Evolutionary conservation across 768 basidiomycete species (phyloP), one percentile per base, ranked within the genome.

Genomic region (Leccinum variicolor): DNA sequence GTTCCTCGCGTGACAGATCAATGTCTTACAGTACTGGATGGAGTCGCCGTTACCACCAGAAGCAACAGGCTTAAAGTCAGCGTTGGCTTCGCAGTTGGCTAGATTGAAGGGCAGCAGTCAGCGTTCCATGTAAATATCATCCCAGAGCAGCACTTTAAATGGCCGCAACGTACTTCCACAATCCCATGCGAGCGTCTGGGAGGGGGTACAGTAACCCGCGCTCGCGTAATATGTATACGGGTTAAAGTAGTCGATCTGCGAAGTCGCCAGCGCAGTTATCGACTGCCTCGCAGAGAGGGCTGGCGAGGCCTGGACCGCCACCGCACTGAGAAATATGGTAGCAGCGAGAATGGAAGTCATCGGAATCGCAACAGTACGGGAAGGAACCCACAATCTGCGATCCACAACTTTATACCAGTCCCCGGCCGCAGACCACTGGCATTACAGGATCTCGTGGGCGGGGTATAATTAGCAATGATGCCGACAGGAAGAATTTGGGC

Each of bases 211-310:
- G 61, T 81, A 81, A 1, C 74, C 83, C 10, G 82, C 66, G 43
- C 78, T 77, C 0, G 84, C 81, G 62, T 79, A 84, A 56, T 68
- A 72, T 0, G 80, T 77, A 70, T 78, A 85, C 1, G 83, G 75
- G 36, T 63, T 76, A 66, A 77, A 85, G 10, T 64, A 34, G 8
- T 73, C 61, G 5, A 84, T 76, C 61, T 83, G 73, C 0, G 77
- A 23, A 8, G 73, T 61, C 26, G 75, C 69, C 51, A 83, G 66
- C 1, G 77, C 55, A 2, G 72, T 74, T 52, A 82, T 77, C n/a
- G 69, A 60, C 56, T 76, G 75, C 23, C 75, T 73, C 15, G 70
- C 51, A 25, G 53, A 54, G 48, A 76, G 72, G 23, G 61, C 6
- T 6, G 76, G 71, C 10, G 61, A 59, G 17, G 67, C 67, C 41